These are phyloP conservation scores for Papiliotrema laurentii DNA, from an alignment of 1,284 basidiomycete species.

Conservation along the genomic window DNA sequence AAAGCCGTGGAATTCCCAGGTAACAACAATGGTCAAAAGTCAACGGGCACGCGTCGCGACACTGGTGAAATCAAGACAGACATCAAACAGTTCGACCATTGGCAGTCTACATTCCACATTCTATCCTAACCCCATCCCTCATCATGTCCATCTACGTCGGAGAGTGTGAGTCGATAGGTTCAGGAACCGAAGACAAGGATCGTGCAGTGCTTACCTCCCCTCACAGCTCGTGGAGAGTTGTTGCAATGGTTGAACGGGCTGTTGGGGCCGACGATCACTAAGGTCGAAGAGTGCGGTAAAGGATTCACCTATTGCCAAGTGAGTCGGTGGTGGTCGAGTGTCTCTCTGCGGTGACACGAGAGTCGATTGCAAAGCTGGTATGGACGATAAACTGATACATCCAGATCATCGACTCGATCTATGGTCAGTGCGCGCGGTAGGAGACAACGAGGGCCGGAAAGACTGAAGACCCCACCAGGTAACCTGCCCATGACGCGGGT, in stretches of 20 bases:
- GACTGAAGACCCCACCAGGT: conserved; percentile 51
- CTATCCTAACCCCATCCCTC: not conserved
- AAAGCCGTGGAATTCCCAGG: too few species aligned
- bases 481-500: conserved; percentile 83
- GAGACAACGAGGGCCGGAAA: not conserved
- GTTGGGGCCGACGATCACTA: conserved; percentile 71
- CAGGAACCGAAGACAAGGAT: not conserved
- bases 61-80: not conserved
- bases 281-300: conserved; percentile 89
- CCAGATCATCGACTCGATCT: conserved; percentile 89
- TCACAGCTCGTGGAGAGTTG: conserved; percentile 71
- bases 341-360: not conserved
- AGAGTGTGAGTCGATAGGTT: conserved; percentile 30
- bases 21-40: too few species aligned
- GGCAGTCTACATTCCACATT: not conserved
- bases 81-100: not conserved
- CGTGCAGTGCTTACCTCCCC: too few species aligned
- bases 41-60: not conserved
- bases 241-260: conserved; percentile 92
- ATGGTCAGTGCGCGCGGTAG: conserved; percentile 54
- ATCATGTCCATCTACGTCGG: conserved; percentile 42
- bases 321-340: conserved; percentile 12
- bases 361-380: conserved; percentile 2
- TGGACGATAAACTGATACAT: too few species aligned
- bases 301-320: conserved; percentile 84